phyloP scores from a whole-genome alignment of 2,329 filamentous ascomycete genomes.

The Claviceps citrina region DNA sequence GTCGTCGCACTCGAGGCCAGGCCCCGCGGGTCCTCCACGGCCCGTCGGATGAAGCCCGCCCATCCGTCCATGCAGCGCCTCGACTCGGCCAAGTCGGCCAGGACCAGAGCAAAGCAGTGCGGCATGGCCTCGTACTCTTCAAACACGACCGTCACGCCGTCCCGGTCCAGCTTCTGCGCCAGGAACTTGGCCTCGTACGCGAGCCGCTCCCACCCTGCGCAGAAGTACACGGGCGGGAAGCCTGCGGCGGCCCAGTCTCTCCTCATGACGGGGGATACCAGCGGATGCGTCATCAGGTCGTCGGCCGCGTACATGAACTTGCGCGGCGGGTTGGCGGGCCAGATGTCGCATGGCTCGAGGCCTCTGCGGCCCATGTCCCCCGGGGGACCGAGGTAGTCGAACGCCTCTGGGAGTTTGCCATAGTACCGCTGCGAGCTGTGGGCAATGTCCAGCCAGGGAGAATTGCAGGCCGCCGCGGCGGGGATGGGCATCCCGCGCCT shows the following conservation, averaged over 20 bases:
- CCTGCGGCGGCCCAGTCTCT: slow-evolving; percentile 46
- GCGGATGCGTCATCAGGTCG: slow-evolving; percentile 43
- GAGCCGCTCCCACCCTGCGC: slow-evolving; percentile 56
- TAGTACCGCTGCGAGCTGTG: slow-evolving; percentile 29
- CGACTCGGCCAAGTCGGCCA: slow-evolving; percentile 30
- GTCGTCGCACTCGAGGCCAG: slow-evolving; percentile 27
- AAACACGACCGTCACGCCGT: slow-evolving; percentile 47
- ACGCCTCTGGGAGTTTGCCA: slow-evolving; percentile 13
- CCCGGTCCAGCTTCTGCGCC: slow-evolving; percentile 36
- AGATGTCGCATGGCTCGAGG: slow-evolving; percentile 32
- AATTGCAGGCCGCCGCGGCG: slow-evolving; percentile 45
- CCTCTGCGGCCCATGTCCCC: slow-evolving; percentile 15
- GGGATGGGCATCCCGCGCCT: slow-evolving; percentile 47
- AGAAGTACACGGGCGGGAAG: slow-evolving; percentile 51
- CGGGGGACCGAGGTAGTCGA: slow-evolving; percentile 36
- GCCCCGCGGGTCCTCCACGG: slow-evolving; percentile 19
- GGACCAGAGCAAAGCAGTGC: slow-evolving; percentile 51
- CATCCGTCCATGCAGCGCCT: slow-evolving; percentile 39
- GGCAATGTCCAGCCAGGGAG: slow-evolving; percentile 58
- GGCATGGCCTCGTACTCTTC: slow-evolving; percentile 72
- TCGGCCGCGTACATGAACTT: slow-evolving; percentile 40
- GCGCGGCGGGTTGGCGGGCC: slow-evolving; percentile 42
- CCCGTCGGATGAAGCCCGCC: slow-evolving; percentile 37
- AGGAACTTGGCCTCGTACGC: slow-evolving; percentile 50
- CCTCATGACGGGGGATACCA: slow-evolving; percentile 47